Evolutionary conservation across 208 protist species (phyloP).

Genomic region (Acanthamoeba divionensis): DNA sequence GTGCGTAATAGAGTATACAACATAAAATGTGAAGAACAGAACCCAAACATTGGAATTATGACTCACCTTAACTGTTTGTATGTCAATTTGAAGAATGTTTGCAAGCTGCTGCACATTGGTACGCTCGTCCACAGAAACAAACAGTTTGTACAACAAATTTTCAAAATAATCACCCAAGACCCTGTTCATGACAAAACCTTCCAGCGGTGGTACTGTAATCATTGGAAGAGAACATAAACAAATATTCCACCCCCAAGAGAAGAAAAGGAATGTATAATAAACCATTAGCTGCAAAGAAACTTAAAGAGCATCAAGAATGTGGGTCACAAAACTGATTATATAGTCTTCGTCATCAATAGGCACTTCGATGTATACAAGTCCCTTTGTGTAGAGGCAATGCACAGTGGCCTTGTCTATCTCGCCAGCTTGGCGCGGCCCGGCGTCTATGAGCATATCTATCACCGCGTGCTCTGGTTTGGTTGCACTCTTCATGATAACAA

Average conservation of each 20-base stretch:
- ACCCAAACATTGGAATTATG: not conserved
- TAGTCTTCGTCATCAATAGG: conserved; percentile 86
- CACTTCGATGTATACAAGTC: conserved; percentile 87
- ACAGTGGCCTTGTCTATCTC: conserved; percentile 60
- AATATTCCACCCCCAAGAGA: not conserved
- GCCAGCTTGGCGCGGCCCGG: conserved; percentile 54
- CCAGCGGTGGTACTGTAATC: conserved; percentile 86
- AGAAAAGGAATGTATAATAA: not conserved
- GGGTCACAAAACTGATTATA: conserved; percentile 65
- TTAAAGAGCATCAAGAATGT: not conserved
- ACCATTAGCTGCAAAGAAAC: not conserved
- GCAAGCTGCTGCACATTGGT: conserved; percentile 89
- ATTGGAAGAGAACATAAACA: not conserved
- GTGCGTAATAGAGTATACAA: not conserved
- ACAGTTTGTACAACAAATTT: conserved; percentile 93
- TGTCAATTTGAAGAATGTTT: conserved; percentile 88
- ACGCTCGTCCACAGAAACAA: conserved; percentile 92
- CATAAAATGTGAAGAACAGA: not conserved
- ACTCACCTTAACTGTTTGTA: conserved; percentile 85
- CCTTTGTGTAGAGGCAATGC: conserved; percentile 82
- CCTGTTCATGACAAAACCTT: conserved; percentile 96
- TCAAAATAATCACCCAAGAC: conserved; percentile 92
- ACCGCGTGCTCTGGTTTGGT: conserved; percentile 43
- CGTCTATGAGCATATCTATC: conserved; percentile 67
- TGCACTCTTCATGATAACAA: not conserved